A percentile compares a stretch with the other conserved stretches of the same genome.
Evolutionary conservation across 805 yeast genomes (phyloP).

Genomic region (Ogataea populi-albae): DNA sequence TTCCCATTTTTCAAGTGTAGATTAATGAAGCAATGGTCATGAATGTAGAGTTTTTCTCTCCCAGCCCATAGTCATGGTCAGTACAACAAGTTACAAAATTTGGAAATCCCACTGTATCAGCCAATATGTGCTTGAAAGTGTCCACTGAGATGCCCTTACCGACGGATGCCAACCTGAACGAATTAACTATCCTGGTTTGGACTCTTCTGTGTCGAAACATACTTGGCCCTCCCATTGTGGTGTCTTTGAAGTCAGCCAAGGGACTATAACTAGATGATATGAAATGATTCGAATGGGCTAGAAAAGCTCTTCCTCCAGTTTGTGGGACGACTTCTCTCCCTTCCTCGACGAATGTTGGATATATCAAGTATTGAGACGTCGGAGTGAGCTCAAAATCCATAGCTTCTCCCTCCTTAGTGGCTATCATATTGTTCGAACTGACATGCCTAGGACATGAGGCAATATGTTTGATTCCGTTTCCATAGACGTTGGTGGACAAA

Average conservation of each 20-base stretch:
- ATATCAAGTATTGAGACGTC: constrained; percentile 8
- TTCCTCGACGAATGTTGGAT: constrained; percentile 10
- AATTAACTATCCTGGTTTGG: constrained; percentile 7
- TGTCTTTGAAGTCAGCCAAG: constrained; percentile 2
- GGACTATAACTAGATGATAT: constrained; percentile 10
- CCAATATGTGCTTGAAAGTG: constrained; percentile 4
- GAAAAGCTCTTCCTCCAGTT: constrained; percentile 6
- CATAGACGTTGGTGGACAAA: constrained; percentile 10
- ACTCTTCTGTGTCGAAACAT: constrained; percentile 7
- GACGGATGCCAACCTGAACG: constrained; percentile 6
- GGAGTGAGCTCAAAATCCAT: constrained; percentile 11
- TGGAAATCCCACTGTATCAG: constrained; percentile 10
- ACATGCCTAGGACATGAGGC: constrained; percentile 13
- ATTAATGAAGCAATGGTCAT: constrained; percentile 12
- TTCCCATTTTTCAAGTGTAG: constrained; percentile 10
- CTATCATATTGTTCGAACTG: constrained; percentile 9
- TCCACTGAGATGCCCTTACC: constrained; percentile 11
- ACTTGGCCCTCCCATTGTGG: constrained; percentile 11
- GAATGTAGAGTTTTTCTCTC: too few species aligned
- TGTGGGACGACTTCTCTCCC: constrained; percentile 10
- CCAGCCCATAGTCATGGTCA: constrained; percentile 3
- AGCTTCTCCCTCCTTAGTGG: constrained; percentile 7
- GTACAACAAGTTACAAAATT: constrained; percentile 4
- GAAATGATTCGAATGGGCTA: constrained; percentile 11
- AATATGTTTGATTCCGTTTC: constrained; percentile 12